These are phyloP conservation scores for Allium fistulosum DNA, from an alignment of 106 monocot genomes.

Conservation along the genomic window DNA sequence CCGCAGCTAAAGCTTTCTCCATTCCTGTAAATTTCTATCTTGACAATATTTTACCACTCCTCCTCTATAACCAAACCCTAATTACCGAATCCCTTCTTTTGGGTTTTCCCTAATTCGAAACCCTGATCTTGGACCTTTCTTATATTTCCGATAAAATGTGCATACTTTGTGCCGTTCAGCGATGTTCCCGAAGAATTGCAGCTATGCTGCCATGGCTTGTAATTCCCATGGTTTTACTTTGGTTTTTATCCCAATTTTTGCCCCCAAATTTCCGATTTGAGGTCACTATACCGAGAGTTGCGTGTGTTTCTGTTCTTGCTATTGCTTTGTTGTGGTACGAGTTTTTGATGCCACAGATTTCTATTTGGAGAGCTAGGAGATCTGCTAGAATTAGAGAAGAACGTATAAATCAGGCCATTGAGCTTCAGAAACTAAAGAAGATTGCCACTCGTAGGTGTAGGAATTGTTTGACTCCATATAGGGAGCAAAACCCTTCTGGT, in stretches of 20 bases:
- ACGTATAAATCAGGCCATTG: conserved; percentile 28
- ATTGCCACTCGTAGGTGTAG: conserved; percentile 26
- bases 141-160: conserved; percentile 37
- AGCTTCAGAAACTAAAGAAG: conserved; percentile 54
- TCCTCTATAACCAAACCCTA: too few relatives aligned
- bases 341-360: conserved; percentile 46
- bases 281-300: conserved; percentile 43
- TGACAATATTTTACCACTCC: too few relatives aligned
- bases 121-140: not conserved
- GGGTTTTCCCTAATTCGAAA: not conserved
- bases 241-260: conserved; percentile 56
- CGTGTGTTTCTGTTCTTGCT: conserved; percentile 42
- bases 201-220: conserved; percentile 72
- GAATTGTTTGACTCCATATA: conserved; percentile 26
- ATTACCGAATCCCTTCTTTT: too few relatives aligned
- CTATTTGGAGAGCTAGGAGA: conserved; percentile 38
- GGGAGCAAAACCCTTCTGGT: conserved; percentile 29
- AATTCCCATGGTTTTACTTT: conserved; percentile 36
- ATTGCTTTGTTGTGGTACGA: conserved; percentile 50
- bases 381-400: conserved; percentile 41
- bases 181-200: conserved; percentile 39
- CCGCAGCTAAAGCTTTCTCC: too few relatives aligned
- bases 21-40: too few relatives aligned
- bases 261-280: conserved; percentile 40
- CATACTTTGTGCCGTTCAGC: conserved; percentile 58